A percentile compares a stretch with the other conserved stretches of the same genome.
These are phyloP conservation scores for Kodamaea alishanica DNA, from an alignment of 1,139 yeast genomes.

Conservation along the genomic window DNA sequence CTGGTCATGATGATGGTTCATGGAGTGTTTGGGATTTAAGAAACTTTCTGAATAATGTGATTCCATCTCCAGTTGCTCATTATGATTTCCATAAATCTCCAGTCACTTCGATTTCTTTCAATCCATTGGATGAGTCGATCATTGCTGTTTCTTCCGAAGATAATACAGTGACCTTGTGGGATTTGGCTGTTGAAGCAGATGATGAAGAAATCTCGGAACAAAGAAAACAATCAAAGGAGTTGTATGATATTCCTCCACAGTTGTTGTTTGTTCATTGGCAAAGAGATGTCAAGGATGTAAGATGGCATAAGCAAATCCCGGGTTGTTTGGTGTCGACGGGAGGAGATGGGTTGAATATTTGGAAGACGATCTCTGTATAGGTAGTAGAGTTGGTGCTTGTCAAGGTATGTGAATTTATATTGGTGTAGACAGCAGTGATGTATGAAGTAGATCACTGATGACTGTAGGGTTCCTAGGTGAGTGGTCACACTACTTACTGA, in stretches of 20 bases:
- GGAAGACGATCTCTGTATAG: slow-evolving; percentile 95
- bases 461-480: too few species aligned
- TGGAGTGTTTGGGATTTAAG: slow-evolving; percentile 99
- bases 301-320: slow-evolving; percentile 97
- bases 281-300: slow-evolving; percentile 92
- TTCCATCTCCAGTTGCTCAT: slow-evolving; percentile 80
- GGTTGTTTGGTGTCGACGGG: slow-evolving; percentile 95
- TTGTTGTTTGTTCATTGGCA: slow-evolving; percentile 97
- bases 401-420: slow-evolving; percentile 7
- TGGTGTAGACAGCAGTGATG: not conserved
- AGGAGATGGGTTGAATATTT: slow-evolving; percentile 87
- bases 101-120: slow-evolving; percentile 88
- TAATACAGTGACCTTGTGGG: slow-evolving; percentile 96
- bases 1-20: slow-evolving; percentile 95
- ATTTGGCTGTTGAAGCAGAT: slow-evolving; percentile 93
- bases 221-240: slow-evolving; percentile 65
- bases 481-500: too few species aligned
- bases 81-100: slow-evolving; percentile 95
- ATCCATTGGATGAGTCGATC: slow-evolving; percentile 92
- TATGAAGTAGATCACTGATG: not conserved
- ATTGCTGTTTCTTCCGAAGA: slow-evolving; percentile 96
- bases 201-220: slow-evolving; percentile 89
- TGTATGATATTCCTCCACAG: slow-evolving; percentile 93
- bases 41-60: slow-evolving; percentile 59
- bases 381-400: not conserved